These are phyloP conservation scores for Ophiostoma quercus DNA, from an alignment of 2,329 filamentous ascomycete species.

Conservation along the genomic window DNA sequence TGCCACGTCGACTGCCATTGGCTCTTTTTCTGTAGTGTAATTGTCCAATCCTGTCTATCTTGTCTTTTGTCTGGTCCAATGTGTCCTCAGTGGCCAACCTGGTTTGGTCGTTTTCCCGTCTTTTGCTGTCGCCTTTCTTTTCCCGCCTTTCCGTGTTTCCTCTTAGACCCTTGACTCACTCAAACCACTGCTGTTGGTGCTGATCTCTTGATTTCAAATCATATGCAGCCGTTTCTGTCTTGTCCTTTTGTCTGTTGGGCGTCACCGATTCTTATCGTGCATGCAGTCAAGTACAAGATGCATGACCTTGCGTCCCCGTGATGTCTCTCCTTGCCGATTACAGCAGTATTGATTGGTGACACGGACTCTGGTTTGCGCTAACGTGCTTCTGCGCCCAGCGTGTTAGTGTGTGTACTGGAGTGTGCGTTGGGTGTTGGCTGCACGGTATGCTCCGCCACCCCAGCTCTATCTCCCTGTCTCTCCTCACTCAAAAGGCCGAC, in stretches of 20 bases:
- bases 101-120: background rate
- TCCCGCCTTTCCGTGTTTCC: too few relatives aligned
- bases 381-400: background rate
- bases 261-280: background rate
- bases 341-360: background rate
- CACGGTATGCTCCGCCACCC: background rate
- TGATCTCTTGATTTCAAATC: background rate
- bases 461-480: too few relatives aligned
- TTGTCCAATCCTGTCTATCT: too few relatives aligned
- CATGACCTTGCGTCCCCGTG: background rate
- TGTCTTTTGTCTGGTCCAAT: background rate
- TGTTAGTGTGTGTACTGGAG: background rate
- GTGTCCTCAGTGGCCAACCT: background rate
- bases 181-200: background rate
- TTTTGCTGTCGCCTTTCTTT: background rate
- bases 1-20: background rate
- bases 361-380: background rate
- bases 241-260: background rate
- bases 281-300: background rate
- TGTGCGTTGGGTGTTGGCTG: background rate
- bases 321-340: background rate
- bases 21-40: background rate
- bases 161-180: background rate
- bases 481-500: background rate
- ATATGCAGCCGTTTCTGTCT: background rate